Conservation (phyloP, 2,329 filamentous ascomycete species). For the Dothideomycetes sp. region DNA sequence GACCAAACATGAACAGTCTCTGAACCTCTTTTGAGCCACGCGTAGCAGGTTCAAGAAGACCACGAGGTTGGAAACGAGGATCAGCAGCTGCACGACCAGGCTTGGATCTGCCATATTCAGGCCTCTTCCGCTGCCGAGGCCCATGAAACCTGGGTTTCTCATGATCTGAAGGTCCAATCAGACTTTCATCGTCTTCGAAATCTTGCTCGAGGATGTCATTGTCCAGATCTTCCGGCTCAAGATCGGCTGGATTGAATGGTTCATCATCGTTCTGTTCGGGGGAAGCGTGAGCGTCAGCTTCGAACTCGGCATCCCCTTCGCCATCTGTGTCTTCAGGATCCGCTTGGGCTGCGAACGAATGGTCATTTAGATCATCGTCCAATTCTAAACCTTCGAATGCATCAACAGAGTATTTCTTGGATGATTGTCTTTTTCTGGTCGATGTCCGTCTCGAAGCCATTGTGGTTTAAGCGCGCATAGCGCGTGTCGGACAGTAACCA, state of each 20-base stretch:
- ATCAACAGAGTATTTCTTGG: slow-evolving; percentile 22
- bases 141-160: neutral
- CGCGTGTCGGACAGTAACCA: no score
- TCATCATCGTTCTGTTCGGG: slow-evolving; percentile 22
- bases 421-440: slow-evolving; percentile 7
- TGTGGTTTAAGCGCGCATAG: neutral
- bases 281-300: slow-evolving; percentile 18
- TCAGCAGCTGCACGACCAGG: slow-evolving; percentile 1
- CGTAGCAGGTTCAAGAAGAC: slow-evolving; percentile 15
- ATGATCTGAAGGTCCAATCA: slow-evolving; percentile 2
- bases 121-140: slow-evolving; percentile 1
- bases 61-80: slow-evolving; percentile 13
- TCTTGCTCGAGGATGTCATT: slow-evolving; percentile 27
- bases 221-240: slow-evolving; percentile 17
- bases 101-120: slow-evolving; percentile 4
- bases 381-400: slow-evolving; percentile 23
- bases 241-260: slow-evolving; percentile 20
- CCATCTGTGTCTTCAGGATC: slow-evolving; percentile 18
- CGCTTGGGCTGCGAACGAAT: slow-evolving; percentile 16
- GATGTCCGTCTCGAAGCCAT: slow-evolving; percentile 6
- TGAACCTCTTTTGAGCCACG: slow-evolving; percentile 30
- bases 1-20: slow-evolving; percentile 40
- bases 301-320: slow-evolving; percentile 22
- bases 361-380: slow-evolving; percentile 20
- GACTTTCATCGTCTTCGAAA: slow-evolving; percentile 15